A percentile compares a stretch with the other conserved stretches of the same genome.
phyloP scores from a whole-genome alignment of 169 alveolate species.

The Theileria annulata region DNA sequence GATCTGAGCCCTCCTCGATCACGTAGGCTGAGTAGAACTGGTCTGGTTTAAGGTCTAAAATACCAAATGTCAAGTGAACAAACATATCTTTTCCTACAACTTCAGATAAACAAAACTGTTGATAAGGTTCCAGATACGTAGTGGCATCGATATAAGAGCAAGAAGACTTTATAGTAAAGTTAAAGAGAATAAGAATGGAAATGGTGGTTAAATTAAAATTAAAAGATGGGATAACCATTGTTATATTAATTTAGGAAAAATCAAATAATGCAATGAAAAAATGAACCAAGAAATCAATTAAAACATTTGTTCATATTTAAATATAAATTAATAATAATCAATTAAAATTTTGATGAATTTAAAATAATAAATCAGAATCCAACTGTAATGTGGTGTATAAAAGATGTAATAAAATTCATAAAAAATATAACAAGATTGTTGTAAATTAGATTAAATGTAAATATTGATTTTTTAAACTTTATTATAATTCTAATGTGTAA shows the following conservation, averaged over 20 bases:
- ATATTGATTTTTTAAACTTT: neutral
- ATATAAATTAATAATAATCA: neutral
- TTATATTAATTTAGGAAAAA: neutral
- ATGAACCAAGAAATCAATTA: too few relatives aligned
- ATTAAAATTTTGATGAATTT: neutral
- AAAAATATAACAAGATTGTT: too few relatives aligned
- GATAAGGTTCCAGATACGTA: constrained; percentile 16
- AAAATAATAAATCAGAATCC: neutral
- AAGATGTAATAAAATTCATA: neutral
- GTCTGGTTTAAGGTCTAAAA: constrained; percentile 8
- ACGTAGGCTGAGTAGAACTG: constrained; percentile 27
- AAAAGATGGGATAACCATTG: neutral
- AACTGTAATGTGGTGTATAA: neutral
- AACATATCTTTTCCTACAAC: constrained; percentile 65
- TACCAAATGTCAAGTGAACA: constrained; percentile 48
- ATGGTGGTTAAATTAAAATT: neutral
- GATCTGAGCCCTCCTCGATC: constrained; percentile 57
- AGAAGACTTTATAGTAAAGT: neutral
- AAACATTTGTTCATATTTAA: neutral
- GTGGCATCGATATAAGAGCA: constrained; percentile 61
- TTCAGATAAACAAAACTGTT: constrained; percentile 48
- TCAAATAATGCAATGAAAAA: neutral
- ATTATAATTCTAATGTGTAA: neutral
- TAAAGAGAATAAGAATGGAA: neutral
- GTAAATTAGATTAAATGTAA: neutral